Evolutionary conservation across 768 basidiomycete genomes (phyloP), one percentile per base, ranked within the genome.

Genomic region (Naganishia onofrii): DNA sequence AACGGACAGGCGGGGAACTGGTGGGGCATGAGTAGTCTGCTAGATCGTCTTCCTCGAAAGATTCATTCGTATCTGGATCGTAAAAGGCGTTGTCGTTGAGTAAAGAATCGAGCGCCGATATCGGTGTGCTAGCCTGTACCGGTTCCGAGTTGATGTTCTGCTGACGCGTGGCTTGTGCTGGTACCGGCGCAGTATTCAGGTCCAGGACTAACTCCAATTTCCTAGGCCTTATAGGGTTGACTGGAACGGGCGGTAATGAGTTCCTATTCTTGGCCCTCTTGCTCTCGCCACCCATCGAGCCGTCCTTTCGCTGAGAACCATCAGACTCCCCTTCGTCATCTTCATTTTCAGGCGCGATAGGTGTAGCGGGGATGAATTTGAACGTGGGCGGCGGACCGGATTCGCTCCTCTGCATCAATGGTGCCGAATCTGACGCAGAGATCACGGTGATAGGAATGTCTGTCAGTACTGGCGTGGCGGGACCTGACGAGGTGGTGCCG

Each of bases 331-430:
- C 57, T n/a, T 13, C 60, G 1, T 44, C 38, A 42, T 26, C 60
- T 42, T 21, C 10, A 3, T 63, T 29, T n/a, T 42, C 60, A 15
- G 60, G 60, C 23, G 38, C 60, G 23, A 63, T 63, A 36, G 60
- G 60, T 29, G 60, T 63, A 9, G 60, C 60, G n/a, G 60, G 60
- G 3, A 63, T 63, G 13, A 63, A 42, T n/a, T 63, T 63, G 60
- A 63, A 63, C 42, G 60, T 63, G 31, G 60, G 60, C 60, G 60
- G 38, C 7, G 60, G 60, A 23, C 38, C 60, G 26, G 60, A 63
- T 42, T 63, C 60, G 42, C 38, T 63, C 2, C 38, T 26, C 23
- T 63, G 60, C 60, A 63, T 63, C 38, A 26, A 7, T 17, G 60
- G 60, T 34, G 60, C 60, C 21, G 42, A 42, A 28, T 63, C 38